These are phyloP conservation scores for Gynostemma pentaphyllum DNA, from an alignment of 306 rosid species.

Conservation along the genomic window DNA sequence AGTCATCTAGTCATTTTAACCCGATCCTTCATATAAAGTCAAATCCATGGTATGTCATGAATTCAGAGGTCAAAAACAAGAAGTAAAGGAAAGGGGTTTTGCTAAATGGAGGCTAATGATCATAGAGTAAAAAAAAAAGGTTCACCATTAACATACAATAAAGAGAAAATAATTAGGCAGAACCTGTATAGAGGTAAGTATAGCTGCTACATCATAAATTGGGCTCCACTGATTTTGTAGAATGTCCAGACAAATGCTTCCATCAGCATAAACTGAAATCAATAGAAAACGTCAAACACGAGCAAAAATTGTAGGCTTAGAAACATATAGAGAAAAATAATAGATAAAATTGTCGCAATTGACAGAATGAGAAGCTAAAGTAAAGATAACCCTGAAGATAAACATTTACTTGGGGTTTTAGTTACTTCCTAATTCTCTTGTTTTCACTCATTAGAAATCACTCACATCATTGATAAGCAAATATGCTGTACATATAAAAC, in stretches of 20 bases:
- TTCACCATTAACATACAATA: slow-evolving; percentile 1
- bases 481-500: neutral
- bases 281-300: neutral
- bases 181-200: slow-evolving; percentile 98
- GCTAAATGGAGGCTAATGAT: neutral
- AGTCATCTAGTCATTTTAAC: neutral
- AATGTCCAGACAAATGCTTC: slow-evolving; percentile 94
- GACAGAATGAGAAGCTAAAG: too few relatives aligned
- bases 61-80: neutral
- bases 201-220: slow-evolving; percentile 92
- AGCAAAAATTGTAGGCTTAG: neutral
- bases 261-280: slow-evolving; percentile 85
- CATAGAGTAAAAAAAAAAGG: neutral
- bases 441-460: neutral
- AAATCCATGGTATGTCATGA: neutral
- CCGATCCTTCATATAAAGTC: neutral
- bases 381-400: too few relatives aligned
- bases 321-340: neutral
- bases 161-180: slow-evolving; percentile 7
- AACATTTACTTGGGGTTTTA: neutral
- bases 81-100: neutral
- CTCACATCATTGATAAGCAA: neutral
- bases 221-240: slow-evolving; percentile 99
- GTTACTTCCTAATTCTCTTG: neutral
- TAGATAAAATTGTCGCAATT: neutral